phyloP scores from a whole-genome alignment of 805 yeast genomes.

The Starmerella stellata region DNA sequence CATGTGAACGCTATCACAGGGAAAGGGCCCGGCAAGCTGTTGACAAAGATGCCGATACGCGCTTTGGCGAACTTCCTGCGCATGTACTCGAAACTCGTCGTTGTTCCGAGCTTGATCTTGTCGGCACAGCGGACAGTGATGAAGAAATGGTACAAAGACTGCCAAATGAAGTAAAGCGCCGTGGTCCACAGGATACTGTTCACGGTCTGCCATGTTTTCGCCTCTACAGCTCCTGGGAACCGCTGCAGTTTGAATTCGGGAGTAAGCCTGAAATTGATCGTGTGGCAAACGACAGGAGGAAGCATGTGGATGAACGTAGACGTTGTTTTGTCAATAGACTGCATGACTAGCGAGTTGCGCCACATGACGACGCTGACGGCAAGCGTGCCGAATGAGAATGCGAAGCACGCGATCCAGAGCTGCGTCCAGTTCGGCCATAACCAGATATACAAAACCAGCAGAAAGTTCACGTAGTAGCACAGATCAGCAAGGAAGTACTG shows the following conservation, averaged over 20 bases:
- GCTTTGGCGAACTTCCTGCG: conserved; percentile 51
- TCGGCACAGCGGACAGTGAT: conserved; percentile 66
- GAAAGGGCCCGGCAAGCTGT: conserved; percentile 61
- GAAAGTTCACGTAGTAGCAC: conserved; percentile 72
- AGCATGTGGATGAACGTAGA: conserved; percentile 76
- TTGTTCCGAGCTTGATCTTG: conserved; percentile 68
- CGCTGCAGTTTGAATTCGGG: conserved; percentile 33
- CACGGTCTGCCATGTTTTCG: conserved; percentile 53
- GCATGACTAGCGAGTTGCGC: conserved; percentile 85
- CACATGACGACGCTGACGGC: conserved; percentile 90
- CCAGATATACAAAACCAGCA: conserved; percentile 64
- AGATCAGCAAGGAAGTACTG: conserved; percentile 84
- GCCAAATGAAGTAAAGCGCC: conserved; percentile 74
- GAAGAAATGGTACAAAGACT: conserved; percentile 72
- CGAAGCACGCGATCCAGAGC: conserved; percentile 65
- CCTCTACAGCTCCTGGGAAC: conserved; percentile 64
- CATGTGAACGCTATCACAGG: conserved; percentile 76
- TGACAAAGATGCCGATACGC: conserved; percentile 57
- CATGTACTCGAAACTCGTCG: conserved; percentile 73
- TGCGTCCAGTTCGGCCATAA: conserved; percentile 53
- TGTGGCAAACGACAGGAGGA: conserved; percentile 79
- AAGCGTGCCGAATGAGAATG: conserved; percentile 73
- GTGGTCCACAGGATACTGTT: conserved; percentile 64
- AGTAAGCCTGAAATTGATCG: conserved; percentile 61
- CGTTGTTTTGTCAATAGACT: conserved; percentile 81